These are phyloP conservation scores for Daldinia decipiens DNA, from an alignment of 495 filamentous ascomycete species.

Conservation along the genomic window DNA sequence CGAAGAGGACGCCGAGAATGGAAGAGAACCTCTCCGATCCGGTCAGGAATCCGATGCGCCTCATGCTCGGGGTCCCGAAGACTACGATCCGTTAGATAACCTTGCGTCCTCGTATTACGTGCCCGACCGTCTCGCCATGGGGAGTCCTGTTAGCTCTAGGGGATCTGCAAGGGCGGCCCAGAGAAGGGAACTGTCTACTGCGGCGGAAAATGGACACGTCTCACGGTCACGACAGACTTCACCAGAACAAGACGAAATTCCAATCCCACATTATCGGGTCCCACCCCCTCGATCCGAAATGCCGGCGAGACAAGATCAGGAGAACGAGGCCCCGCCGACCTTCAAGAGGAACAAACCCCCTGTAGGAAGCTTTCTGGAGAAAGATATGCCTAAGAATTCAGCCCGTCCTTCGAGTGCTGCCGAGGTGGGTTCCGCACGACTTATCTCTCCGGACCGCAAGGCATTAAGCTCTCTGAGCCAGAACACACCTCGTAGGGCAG, in stretches of 20 bases:
- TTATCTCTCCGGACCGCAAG: constrained; percentile 69
- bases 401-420: constrained; percentile 52
- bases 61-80: constrained; percentile 39
- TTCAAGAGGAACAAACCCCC: constrained; percentile 73
- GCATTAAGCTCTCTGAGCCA: constrained; percentile 76
- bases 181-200: constrained; percentile 46
- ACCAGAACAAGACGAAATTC: constrained; percentile 48
- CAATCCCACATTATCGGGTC: constrained; percentile 70
- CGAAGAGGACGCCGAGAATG: constrained; percentile 70
- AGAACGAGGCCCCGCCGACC: constrained; percentile 81
- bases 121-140: constrained; percentile 54
- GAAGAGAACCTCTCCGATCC: constrained; percentile 48
- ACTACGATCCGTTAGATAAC: constrained; percentile 43
- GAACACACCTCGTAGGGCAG: constrained; percentile 85
- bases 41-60: constrained; percentile 53
- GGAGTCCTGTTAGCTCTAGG: constrained; percentile 57
- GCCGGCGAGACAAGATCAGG: constrained; percentile 74
- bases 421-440: constrained; percentile 40
- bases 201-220: constrained; percentile 19
- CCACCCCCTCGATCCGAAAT: constrained; percentile 66
- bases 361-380: constrained; percentile 64
- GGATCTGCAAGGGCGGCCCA: constrained; percentile 49
- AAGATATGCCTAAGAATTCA: constrained; percentile 67
- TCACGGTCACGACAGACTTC: constrained; percentile 34
- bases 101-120: constrained; percentile 53